These are phyloP conservation scores for Monosporascus ibericus DNA, from an alignment of 2,329 filamentous ascomycete genomes.

Conservation along the genomic window DNA sequence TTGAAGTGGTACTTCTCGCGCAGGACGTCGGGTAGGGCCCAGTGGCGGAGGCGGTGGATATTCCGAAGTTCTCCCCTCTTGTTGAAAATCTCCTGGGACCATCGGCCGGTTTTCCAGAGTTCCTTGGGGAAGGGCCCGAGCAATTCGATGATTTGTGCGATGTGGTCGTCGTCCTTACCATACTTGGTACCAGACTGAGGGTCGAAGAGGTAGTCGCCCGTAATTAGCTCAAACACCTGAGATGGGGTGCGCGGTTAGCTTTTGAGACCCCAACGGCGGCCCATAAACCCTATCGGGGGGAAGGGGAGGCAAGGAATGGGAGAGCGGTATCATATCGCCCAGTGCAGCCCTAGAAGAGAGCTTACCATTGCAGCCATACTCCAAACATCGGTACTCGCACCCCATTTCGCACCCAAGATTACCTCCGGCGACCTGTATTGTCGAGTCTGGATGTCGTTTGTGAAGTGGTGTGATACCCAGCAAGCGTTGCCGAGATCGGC, in stretches of 20 bases:
- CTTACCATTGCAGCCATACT: slow-evolving; percentile 98
- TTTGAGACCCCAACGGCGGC: not conserved
- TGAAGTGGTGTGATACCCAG: slow-evolving; percentile 98
- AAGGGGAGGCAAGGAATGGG: too few species aligned
- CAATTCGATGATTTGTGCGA: slow-evolving; percentile 96
- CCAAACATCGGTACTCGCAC: slow-evolving; percentile 98
- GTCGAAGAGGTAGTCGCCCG: slow-evolving; percentile 96
- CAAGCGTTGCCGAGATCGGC: slow-evolving; percentile 96
- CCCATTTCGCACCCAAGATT: slow-evolving; percentile 95
- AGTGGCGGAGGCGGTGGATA: slow-evolving; percentile 92
- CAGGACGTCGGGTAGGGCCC: slow-evolving; percentile 88
- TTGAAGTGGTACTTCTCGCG: slow-evolving; percentile 96
- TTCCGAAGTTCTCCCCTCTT: slow-evolving; percentile 94
- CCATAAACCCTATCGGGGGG: too few species aligned
- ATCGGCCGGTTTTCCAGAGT: slow-evolving; percentile 87
- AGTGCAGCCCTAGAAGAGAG: slow-evolving; percentile 1
- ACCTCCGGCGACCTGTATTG: slow-evolving; percentile 97
- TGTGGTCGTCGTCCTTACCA: slow-evolving; percentile 98
- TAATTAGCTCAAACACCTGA: slow-evolving; percentile 94
- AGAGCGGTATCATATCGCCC: too few species aligned
- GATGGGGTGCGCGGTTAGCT: slow-evolving; percentile 2
- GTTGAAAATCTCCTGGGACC: slow-evolving; percentile 98
- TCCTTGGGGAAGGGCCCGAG: slow-evolving; percentile 90
- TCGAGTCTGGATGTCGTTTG: slow-evolving; percentile 96
- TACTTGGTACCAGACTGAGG: slow-evolving; percentile 98